These are phyloP conservation scores for Fusarium ambrosium DNA, from an alignment of 2,329 filamentous ascomycete genomes.

Conservation along the genomic window DNA sequence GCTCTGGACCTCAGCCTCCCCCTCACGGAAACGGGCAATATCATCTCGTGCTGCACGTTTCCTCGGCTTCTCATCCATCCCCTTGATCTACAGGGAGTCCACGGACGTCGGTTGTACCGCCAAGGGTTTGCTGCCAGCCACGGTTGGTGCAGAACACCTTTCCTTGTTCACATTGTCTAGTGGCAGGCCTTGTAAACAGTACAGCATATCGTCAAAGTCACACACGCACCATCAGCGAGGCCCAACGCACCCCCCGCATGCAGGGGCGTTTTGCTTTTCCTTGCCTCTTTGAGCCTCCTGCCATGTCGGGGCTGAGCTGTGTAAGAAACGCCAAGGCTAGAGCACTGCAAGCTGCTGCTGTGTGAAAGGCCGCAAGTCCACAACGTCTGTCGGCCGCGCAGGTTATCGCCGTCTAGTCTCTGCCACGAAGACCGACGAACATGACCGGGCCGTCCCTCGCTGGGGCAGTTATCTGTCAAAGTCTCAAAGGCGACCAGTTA, in stretches of 20 bases:
- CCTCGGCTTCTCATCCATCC: slow-evolving; percentile 1
- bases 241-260: background rate
- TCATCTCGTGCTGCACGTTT: background rate
- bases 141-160: slow-evolving; percentile 37
- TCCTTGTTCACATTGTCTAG: slow-evolving; percentile 37
- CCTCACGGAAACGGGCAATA: background rate
- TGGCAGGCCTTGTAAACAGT: slow-evolving; percentile 25
- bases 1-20: background rate
- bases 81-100: slow-evolving; percentile 14
- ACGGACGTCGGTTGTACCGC: background rate
- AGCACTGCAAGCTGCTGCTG: background rate
- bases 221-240: background rate
- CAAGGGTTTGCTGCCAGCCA: slow-evolving; percentile 33
- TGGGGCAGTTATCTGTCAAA: slow-evolving; percentile 33
- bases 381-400: background rate
- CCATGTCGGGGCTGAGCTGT: slow-evolving; percentile 3
- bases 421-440: slow-evolving; percentile 2
- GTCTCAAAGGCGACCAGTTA: slow-evolving; percentile 12
- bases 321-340: background rate
- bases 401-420: background rate
- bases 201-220: slow-evolving; percentile 31
- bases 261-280: slow-evolving; percentile 30
- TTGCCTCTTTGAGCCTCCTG: slow-evolving; percentile 21
- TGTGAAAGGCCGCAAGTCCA: background rate
- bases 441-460: slow-evolving; percentile 35